Evolutionary conservation across 2,329 filamentous ascomycete genomes (phyloP).

Genomic region (Aspergillus sp.): DNA sequence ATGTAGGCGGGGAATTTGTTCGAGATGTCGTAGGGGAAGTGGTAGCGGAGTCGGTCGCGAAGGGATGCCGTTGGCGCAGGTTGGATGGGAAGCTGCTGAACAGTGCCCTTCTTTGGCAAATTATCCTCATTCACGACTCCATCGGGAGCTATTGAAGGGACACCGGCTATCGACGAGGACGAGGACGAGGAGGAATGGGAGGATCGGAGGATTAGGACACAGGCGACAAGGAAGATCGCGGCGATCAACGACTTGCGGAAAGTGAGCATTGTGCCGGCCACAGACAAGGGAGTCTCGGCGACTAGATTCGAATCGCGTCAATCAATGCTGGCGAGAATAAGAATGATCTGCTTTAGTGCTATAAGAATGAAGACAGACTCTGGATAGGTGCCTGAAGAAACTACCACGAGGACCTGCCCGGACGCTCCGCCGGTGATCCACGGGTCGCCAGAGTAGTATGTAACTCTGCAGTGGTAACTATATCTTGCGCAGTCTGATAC

Average conservation of each 20-base stretch:
- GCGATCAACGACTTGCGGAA: slow-evolving; percentile 68
- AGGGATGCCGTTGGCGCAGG: slow-evolving; percentile 67
- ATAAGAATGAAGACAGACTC: too few species aligned
- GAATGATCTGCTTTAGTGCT: too few species aligned
- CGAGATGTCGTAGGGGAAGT: slow-evolving; percentile 87
- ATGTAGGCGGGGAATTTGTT: slow-evolving; percentile 93
- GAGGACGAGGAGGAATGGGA: slow-evolving; percentile 45
- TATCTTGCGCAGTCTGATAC: too few species aligned
- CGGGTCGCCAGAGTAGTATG: too few species aligned
- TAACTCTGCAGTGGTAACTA: too few species aligned
- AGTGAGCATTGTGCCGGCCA: slow-evolving; percentile 57
- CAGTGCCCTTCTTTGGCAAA: slow-evolving; percentile 9
- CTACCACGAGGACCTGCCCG: too few species aligned
- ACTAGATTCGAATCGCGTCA: slow-evolving; percentile 4
- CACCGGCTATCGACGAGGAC: slow-evolving; percentile 24
- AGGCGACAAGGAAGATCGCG: slow-evolving; percentile 60
- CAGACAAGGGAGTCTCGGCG: slow-evolving; percentile 4
- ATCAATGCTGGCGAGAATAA: background rate
- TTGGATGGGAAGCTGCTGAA: slow-evolving; percentile 45
- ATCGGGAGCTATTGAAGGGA: slow-evolving; percentile 20
- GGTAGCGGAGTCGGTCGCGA: slow-evolving; percentile 76
- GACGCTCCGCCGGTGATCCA: too few species aligned
- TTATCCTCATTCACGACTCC: slow-evolving; percentile 15
- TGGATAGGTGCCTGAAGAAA: too few species aligned
- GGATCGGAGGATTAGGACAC: slow-evolving; percentile 63